These are phyloP conservation scores for Cercophora scortea DNA, from an alignment of 495 filamentous ascomycete species.

Conservation along the genomic window DNA sequence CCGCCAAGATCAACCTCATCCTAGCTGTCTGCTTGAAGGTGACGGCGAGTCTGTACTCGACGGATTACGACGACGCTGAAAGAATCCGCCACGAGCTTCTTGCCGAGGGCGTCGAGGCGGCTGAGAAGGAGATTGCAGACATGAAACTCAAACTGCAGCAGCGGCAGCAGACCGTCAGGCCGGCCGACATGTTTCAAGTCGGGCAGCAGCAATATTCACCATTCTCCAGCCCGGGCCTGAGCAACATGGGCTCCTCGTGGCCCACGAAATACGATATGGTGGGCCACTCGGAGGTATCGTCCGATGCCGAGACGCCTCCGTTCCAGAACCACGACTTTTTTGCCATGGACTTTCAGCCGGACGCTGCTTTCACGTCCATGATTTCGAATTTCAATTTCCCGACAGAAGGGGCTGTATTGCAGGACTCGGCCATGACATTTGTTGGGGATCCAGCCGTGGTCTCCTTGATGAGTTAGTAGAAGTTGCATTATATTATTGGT, in stretches of 20 bases:
- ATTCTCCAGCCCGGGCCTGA: neutral
- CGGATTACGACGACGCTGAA: neutral
- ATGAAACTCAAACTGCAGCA: conserved; percentile 7
- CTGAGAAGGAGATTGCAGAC: neutral
- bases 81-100: neutral
- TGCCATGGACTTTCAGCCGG: neutral
- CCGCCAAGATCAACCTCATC: conserved; percentile 5
- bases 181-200: neutral
- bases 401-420: neutral
- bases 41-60: conserved; percentile 2
- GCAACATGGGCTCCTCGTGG: neutral
- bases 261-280: neutral
- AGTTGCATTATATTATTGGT: too few relatives aligned
- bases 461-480: too few relatives aligned
- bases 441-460: too few relatives aligned
- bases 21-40: conserved; percentile 3
- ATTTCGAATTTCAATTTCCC: neutral
- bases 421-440: neutral
- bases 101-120: conserved; percentile 1
- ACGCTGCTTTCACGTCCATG: neutral
- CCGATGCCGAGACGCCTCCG: neutral
- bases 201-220: too few relatives aligned
- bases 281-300: neutral
- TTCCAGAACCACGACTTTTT: conserved; percentile 2
- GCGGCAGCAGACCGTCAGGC: neutral